Base-by-base conservation (phyloP, 2,329 filamentous ascomycete species). In the Sporothrix brasiliensis region DNA sequence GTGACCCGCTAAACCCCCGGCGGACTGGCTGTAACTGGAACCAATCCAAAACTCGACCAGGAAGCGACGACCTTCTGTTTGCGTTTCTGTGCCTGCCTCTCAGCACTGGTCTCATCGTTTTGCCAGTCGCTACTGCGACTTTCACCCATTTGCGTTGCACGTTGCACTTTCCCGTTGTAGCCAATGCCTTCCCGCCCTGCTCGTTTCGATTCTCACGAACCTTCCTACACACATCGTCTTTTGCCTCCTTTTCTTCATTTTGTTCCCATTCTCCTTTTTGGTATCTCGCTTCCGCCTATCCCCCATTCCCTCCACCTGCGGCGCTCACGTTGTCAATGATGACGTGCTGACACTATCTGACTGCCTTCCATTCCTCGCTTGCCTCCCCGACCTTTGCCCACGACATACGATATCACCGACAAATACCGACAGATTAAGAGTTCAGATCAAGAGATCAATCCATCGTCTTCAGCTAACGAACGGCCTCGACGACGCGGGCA, bases 1-100 rank as follows among this genome's bases (percentile, higher is more conserved):
- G 53, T 34, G 67, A 50, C 67, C 67, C 67, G 53, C 67, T 68
- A 50, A 58, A 39, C 67, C 67, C 58, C 53, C 67, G 41, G 53
- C 11, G 53, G 53, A 60, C 66, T 68, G 66, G 66, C 66, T 47
- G 66, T 21, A 70, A 70, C 69, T 70, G 69, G 63, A 70, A 68
- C 65, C 69, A 68, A 68, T 65, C 65, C 65, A 70, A 70, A 70
- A 70, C 69, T 58, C 53, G 44, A 53, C 24, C 61, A 66, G 39
- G 61, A 58, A 70, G 67, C 53, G 49, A 60, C 67, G 49, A 60
- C 67, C 67, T 7, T n/a, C 50, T 67, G 65, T 58, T 13, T 58
- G 54, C 39, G 58, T 63, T 63, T 63, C 50, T 54, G 65, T 49
- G 47, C 34, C 49, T 69, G 56, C 58, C 47, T 24, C 24, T 24